A percentile compares a stretch with the other conserved stretches of the same genome.
phyloP scores from a whole-genome alignment of 352 stramenopile genomes.

The Pythium myriotylum region DNA sequence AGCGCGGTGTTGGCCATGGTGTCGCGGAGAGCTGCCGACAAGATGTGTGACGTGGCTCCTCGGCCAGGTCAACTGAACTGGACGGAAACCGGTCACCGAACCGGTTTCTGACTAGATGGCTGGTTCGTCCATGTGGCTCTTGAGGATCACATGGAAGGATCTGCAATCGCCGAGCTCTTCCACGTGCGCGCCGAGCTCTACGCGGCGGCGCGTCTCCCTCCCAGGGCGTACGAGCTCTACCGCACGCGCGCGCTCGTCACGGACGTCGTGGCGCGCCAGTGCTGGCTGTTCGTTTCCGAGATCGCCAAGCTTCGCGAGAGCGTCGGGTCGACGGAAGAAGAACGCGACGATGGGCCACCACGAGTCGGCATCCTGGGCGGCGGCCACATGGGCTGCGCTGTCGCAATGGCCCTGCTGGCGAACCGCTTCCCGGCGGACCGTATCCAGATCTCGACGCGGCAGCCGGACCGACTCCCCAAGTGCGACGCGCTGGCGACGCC shows the following conservation, averaged over 20 bases:
- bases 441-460: slow-evolving; percentile 57
- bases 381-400: slow-evolving; percentile 48
- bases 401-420: slow-evolving; percentile 50
- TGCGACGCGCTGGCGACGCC: slow-evolving; percentile 37
- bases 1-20: slow-evolving; percentile 17
- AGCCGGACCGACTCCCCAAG: slow-evolving; percentile 50
- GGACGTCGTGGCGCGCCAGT: slow-evolving; percentile 46
- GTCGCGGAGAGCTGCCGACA: neutral
- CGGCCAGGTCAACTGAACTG: too few species aligned
- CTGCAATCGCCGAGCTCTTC: slow-evolving; percentile 23
- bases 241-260: slow-evolving; percentile 33
- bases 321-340: neutral
- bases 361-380: slow-evolving; percentile 56
- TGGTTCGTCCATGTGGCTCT: neutral
- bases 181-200: slow-evolving; percentile 46
- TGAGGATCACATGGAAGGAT: neutral
- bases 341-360: slow-evolving; percentile 20
- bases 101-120: neutral
- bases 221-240: slow-evolving; percentile 39
- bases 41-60: too few species aligned
- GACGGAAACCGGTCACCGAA: neutral
- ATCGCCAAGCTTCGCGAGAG: slow-evolving; percentile 32
- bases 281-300: slow-evolving; percentile 38
- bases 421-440: slow-evolving; percentile 38
- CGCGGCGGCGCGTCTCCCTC: slow-evolving; percentile 34